Base-by-base conservation (phyloP, 768 basidiomycete species). In the Trametes cubensis region DNA sequence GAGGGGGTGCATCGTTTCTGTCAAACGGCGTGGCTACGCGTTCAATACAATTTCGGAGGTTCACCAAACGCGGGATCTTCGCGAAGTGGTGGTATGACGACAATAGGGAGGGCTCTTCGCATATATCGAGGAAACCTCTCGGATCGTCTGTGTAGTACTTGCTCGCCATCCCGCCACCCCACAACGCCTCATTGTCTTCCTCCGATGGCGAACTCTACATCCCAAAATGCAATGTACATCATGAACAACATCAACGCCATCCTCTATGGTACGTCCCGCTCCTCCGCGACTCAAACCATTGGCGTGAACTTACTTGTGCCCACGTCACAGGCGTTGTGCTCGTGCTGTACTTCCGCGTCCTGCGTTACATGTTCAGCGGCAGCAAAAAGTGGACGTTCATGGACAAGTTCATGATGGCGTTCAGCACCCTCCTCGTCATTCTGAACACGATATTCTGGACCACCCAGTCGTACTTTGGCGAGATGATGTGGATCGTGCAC, bases 401-500 rank as follows among this genome's bases (percentile, higher is more conserved):
- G 26, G 69, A 66, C 54, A 55, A 44, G 45, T 67, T 71, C 54
- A 64, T 69, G 54, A 39, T 64, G 20, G 28, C 21, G 13, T 73
- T 67, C 58, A 66, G 66, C 61, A 71, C 66, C n/a, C 48, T 66
- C 13, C 62, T 72, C n/a, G 47, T 73, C n/a, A n/a, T 62, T 17
- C 67, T 75, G 18, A 65, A 69, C 62, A 72, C 72, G 21, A 68
- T 73, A 51, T 66, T 66, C 45, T 66, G 71, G 55, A 61, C 66
- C 26, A 63, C 66, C 1, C 68, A 74, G 21, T 66, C 64, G 13
- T 70, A 72, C 34, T 73, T 67, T 53, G 69, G 68, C n/a, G 64
- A 75, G 61, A 55, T 61, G 56, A 71, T 73, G 67, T 74, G 67
- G 67, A 70, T 72, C 45, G 66, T 66, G 41, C 53, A 64, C 55